These are phyloP conservation scores for Candida smagusa DNA, from an alignment of 1,139 yeast genomes.

Conservation along the genomic window DNA sequence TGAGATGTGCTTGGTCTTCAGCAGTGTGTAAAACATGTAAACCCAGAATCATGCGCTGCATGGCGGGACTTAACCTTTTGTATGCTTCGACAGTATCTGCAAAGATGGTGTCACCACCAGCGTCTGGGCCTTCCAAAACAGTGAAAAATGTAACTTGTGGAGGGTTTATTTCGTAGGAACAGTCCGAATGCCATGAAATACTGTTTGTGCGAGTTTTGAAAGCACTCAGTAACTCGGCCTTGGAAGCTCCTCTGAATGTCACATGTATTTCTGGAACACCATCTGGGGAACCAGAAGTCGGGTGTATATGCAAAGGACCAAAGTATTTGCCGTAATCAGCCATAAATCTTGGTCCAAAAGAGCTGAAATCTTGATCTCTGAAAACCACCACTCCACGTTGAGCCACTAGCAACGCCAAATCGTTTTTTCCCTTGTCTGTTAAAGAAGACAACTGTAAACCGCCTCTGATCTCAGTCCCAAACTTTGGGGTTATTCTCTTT, in stretches of 20 bases:
- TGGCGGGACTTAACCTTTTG: constrained; percentile 23
- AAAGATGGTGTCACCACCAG: constrained; percentile 36
- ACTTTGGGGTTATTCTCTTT: constrained; percentile 15
- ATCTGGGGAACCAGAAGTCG: constrained; percentile 37
- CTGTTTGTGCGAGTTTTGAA: constrained; percentile 20
- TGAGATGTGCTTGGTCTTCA: constrained; percentile 21
- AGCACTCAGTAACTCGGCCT: constrained; percentile 18
- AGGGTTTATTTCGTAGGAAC: constrained; percentile 34
- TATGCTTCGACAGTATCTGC: constrained; percentile 34
- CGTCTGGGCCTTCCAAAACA: constrained; percentile 31
- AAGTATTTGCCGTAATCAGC: constrained; percentile 27
- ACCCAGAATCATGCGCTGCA: constrained; percentile 22
- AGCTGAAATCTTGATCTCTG: constrained; percentile 31
- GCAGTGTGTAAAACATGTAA: constrained; percentile 26
- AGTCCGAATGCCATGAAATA: constrained; percentile 37
- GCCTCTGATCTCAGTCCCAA: constrained; percentile 20
- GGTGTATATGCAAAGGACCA: constrained; percentile 36
- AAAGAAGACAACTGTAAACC: constrained; percentile 22
- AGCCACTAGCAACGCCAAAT: constrained; percentile 32
- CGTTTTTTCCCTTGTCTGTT: constrained; percentile 24
- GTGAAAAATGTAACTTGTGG: constrained; percentile 33
- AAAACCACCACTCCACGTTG: constrained; percentile 35
- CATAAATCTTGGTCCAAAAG: constrained; percentile 26
- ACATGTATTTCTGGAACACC: constrained; percentile 31
- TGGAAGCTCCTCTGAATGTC: constrained; percentile 22